Evolutionary conservation across 2,329 filamentous ascomycete genomes (phyloP), one percentile per base, ranked within the genome.

Genomic region (Aspergillus ochraceoroseus): DNA sequence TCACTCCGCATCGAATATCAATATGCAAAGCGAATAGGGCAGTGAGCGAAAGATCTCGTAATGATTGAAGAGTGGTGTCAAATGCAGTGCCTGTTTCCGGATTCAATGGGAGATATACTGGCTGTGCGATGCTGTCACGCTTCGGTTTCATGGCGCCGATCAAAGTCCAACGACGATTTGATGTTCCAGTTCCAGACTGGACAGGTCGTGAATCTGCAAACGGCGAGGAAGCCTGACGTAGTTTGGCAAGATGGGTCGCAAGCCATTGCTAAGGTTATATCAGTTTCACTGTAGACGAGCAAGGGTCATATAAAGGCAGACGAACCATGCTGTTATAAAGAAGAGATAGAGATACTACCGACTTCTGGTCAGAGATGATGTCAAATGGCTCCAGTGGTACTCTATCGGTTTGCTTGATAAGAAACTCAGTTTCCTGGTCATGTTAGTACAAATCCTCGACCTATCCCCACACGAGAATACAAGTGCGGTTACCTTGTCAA

Each of bases 261-360:
- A 98, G 78, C 92, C 92, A 98, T 71, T 94, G 92, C 70, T 72
- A 33, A 12, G 43, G 33, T 29, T 29, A 14, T 5, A 52, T 34
- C 31, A 43, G 7, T 29, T 18, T 36, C 25, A 15, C 32, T 12
- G 20, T 15, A 26, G 11, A 1, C 11, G 13, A 13, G 19, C 11
- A 31, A 20, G 3, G 15, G 8, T 6, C 8, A 5, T 3, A 15
- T n/a, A 3, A 15, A 11, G 41, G n/a, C n/a, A n/a, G 32, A 51
- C 63, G 50, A 54, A 71, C 69, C 87, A 96, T 94, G 70, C 89
- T 95, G 34, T 89, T 95, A 64, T 95, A 94, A 23, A 98, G 72
- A 26, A 95, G 76, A 53, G 89, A 95, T 3, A 98, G 70, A 3
- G 84, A 84, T 29, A 83, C 80, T 18, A 96, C 83, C 3, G 82